Conservation (phyloP, 768 basidiomycete species). For the Psilocybe cubensis region DNA sequence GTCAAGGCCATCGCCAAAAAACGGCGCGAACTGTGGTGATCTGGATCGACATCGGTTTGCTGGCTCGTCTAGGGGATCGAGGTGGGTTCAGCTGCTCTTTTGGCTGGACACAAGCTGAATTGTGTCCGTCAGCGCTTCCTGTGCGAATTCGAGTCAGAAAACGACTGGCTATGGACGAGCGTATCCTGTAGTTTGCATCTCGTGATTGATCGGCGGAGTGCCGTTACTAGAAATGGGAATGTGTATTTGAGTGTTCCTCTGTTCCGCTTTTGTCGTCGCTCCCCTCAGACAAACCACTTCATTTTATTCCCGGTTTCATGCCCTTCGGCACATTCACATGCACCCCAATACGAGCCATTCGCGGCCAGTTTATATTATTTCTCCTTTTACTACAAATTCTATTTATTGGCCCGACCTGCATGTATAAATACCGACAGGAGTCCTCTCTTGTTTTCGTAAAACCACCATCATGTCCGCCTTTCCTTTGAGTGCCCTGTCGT, state of each 20-base stretch:
- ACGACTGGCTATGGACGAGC: background rate
- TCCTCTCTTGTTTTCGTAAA: slow-evolving; percentile 12
- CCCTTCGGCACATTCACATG: slow-evolving; percentile 35
- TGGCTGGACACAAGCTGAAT: background rate
- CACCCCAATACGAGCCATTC: slow-evolving; percentile 14
- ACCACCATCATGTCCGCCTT: slow-evolving; percentile 24
- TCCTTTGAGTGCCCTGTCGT: slow-evolving; percentile 19
- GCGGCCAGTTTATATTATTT: slow-evolving; percentile 21
- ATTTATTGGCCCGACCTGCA: slow-evolving; percentile 14
- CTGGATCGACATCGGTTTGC: background rate
- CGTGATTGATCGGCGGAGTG: slow-evolving; percentile 38
- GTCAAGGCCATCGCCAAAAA: slow-evolving; percentile 67
- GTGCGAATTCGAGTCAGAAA: slow-evolving; percentile 5
- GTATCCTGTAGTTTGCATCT: slow-evolving; percentile 14
- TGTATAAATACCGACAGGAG: slow-evolving; percentile 30
- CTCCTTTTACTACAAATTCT: slow-evolving; percentile 23
- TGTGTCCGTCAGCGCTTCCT: background rate
- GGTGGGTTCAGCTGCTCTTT: background rate
- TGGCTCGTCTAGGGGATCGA: slow-evolving; percentile 4
- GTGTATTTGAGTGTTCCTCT: slow-evolving; percentile 25
- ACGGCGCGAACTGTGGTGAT: slow-evolving; percentile 75
- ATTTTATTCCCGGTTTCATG: slow-evolving; percentile 25
- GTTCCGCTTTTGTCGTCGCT: slow-evolving; percentile 27
- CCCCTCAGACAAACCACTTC: slow-evolving; percentile 25
- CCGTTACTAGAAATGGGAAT: slow-evolving; percentile 35